Conservation (phyloP, 805 yeast genomes). For the Metschnikowia aberdeeniae region DNA sequence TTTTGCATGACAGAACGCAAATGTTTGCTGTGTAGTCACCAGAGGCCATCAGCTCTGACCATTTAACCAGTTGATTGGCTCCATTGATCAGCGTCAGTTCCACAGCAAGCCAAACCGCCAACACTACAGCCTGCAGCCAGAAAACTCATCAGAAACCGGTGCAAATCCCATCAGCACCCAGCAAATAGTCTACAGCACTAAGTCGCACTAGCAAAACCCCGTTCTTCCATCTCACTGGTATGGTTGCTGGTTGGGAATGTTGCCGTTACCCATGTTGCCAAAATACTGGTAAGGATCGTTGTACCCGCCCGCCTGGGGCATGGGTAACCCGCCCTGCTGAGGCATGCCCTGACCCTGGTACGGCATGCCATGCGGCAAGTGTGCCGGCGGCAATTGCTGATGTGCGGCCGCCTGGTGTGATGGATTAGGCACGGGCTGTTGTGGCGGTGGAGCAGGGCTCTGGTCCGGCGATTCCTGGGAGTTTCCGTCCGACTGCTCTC, state of each 20-base stretch:
- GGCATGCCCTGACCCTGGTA: conserved; percentile 42
- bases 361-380: conserved; percentile 43
- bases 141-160: no score
- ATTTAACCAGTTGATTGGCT: no score
- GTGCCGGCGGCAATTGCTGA: conserved; percentile 36
- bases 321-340: conserved; percentile 37
- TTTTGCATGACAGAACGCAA: no score
- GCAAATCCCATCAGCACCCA: no score
- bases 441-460: conserved; percentile 32
- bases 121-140: no score
- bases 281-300: conserved; percentile 61
- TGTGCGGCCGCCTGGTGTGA: conserved; percentile 22
- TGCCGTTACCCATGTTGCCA: conserved; percentile 49
- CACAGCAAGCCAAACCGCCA: no score
- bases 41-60: no score
- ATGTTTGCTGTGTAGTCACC: no score
- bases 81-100: no score
- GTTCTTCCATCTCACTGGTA: conserved; percentile 37
- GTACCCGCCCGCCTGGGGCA: conserved; percentile 49
- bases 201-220: background rate
- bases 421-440: conserved; percentile 19
- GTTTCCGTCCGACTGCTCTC: conserved; percentile 47
- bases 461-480: conserved; percentile 40
- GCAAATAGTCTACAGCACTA: no score
- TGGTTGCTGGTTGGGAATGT: conserved; percentile 49